Evolutionary conservation across 768 basidiomycete species (phyloP).

Genomic region (Tulasnella sp.): DNA sequence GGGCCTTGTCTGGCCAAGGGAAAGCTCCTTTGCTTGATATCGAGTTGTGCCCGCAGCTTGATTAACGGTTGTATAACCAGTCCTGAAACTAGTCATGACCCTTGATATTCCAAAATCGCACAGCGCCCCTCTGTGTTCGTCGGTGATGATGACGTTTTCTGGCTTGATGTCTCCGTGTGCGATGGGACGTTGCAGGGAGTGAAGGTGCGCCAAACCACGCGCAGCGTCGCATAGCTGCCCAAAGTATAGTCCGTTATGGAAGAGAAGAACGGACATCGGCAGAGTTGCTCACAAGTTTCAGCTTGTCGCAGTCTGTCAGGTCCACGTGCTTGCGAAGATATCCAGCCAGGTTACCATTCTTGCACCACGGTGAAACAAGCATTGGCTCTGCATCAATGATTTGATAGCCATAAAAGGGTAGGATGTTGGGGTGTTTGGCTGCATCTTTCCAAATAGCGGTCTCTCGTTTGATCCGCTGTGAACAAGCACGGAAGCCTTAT

Average conservation of each 20-base stretch:
- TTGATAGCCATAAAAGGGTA: neutral
- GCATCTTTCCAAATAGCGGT: neutral
- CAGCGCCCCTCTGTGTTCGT: neutral
- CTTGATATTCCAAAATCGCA: neutral
- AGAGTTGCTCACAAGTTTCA: neutral
- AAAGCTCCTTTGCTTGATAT: neutral
- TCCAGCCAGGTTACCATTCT: neutral
- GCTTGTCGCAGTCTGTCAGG: neutral
- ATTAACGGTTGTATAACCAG: neutral
- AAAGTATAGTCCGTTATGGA: neutral
- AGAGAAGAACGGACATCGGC: neutral
- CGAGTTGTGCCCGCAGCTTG: neutral
- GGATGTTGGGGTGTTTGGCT: conserved; percentile 2
- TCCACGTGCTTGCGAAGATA: neutral
- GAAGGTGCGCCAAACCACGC: conserved; percentile 1
- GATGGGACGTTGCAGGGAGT: neutral
- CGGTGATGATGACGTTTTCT: neutral
- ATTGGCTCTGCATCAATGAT: neutral
- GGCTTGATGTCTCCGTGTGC: conserved; percentile 16
- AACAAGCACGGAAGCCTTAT: too few relatives aligned
- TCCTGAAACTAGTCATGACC: neutral
- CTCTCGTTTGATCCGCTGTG: neutral
- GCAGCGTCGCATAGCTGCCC: neutral
- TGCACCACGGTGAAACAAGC: conserved; percentile 8
- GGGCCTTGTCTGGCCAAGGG: neutral